A percentile compares a stretch with the other conserved stretches of the same genome.
These are phyloP conservation scores for Acrocalymma vagum DNA, from an alignment of 2,329 filamentous ascomycete species.

Conservation along the genomic window DNA sequence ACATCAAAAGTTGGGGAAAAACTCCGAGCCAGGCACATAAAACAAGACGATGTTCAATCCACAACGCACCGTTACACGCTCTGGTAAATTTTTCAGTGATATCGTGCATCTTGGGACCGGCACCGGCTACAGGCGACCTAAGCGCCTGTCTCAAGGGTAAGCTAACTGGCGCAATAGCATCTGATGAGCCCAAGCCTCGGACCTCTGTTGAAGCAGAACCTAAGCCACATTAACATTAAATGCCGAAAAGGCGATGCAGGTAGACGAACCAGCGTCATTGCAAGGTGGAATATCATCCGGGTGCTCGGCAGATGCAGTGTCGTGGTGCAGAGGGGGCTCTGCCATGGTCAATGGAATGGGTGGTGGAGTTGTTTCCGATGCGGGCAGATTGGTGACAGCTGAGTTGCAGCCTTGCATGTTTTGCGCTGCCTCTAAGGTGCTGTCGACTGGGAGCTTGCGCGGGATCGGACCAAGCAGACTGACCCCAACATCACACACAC, in stretches of 20 bases:
- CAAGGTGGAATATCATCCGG: conserved; percentile 9
- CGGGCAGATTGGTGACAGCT: conserved; percentile 36
- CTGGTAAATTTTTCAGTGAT: conserved; percentile 64
- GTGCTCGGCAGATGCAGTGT: conserved; percentile 24
- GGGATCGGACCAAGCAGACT: too few relatives aligned
- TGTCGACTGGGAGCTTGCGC: too few relatives aligned
- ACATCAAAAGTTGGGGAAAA: too few relatives aligned
- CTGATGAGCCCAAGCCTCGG: conserved; percentile 21
- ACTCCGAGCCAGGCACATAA: too few relatives aligned
- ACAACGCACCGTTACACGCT: conserved; percentile 60
- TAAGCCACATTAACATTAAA: conserved; percentile 21
- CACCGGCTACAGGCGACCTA: conserved; percentile 22
- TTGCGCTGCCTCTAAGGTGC: too few relatives aligned
- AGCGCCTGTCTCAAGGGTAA: conserved; percentile 41
- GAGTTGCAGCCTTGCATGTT: conserved; percentile 19
- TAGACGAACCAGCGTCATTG: conserved; percentile 25
- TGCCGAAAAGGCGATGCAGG: background rate
- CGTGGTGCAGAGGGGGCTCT: conserved; percentile 33
- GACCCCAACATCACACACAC: conserved; percentile 14
- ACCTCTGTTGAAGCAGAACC: conserved; percentile 23
- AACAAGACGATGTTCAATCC: too few relatives aligned
- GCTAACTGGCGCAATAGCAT: conserved; percentile 23
- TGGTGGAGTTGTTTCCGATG: conserved; percentile 41
- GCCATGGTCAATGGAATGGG: conserved; percentile 47
- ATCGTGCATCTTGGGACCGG: conserved; percentile 55